These are phyloP conservation scores for Septoria petroselini DNA, from an alignment of 2,329 filamentous ascomycete species.

Conservation along the genomic window DNA sequence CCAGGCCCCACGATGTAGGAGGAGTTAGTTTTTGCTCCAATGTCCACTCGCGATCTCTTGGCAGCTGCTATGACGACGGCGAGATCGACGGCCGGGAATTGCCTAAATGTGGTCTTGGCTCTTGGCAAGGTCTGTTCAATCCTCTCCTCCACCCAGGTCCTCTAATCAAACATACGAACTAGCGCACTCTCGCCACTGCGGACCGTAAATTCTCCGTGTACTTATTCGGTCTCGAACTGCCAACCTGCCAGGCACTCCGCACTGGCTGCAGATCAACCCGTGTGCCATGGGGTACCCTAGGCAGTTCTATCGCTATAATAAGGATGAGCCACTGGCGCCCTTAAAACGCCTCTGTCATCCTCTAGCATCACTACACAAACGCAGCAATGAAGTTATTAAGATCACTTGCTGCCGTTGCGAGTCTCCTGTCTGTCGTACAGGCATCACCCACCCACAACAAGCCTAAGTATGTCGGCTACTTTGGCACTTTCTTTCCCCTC, in stretches of 20 bases:
- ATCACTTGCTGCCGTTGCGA: conserved; percentile 1
- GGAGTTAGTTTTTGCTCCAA: conserved; percentile 15
- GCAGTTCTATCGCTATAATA: not conserved
- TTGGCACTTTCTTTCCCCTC: conserved; percentile 32
- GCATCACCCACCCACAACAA: conserved; percentile 5
- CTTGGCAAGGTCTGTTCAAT: conserved; percentile 4
- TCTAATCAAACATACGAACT: not conserved
- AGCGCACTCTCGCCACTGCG: too few species aligned
- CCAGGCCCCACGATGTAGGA: not conserved
- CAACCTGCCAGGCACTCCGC: not conserved
- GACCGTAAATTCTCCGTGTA: too few species aligned
- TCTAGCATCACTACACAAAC: not conserved
- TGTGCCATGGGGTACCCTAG: too few species aligned
- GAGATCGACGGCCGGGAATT: conserved; percentile 1
- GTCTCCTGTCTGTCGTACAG: not conserved
- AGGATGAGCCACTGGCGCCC: not conserved
- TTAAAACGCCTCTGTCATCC: not conserved
- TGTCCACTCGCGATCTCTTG: not conserved
- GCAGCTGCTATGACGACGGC: conserved; percentile 3
- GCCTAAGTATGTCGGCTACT: conserved; percentile 21
- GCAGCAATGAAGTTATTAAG: not conserved
- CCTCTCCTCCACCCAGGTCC: not conserved
- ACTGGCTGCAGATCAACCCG: too few species aligned
- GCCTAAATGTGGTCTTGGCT: conserved; percentile 3
- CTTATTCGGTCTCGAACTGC: not conserved